Percentiles rank a stretch among this genome's conserved stretches.
Evolutionary conservation across 345 rosid species (phyloP).

Genomic region (Sisymbrium irio): DNA sequence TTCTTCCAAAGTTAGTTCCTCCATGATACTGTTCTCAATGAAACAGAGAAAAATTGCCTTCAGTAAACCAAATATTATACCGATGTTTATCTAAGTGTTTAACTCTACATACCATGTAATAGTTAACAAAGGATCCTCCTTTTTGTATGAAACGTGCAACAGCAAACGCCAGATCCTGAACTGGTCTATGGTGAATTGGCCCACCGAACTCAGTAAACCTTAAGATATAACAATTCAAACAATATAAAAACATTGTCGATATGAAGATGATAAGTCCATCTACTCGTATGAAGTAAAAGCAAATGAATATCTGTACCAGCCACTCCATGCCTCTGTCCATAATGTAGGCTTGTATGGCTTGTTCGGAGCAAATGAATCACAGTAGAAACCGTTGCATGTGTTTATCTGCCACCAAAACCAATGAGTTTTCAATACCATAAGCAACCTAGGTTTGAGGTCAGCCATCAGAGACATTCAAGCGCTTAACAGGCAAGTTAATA

Average conservation of each 20-base stretch:
- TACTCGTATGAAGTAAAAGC: neutral
- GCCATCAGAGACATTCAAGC: neutral
- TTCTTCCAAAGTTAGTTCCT: constrained; percentile 97
- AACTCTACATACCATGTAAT: constrained; percentile 73
- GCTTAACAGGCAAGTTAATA: neutral
- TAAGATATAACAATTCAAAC: constrained; percentile 15
- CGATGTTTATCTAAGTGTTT: neutral
- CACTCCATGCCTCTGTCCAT: constrained; percentile 99
- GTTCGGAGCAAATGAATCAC: constrained; percentile 93
- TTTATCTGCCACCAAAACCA: constrained; percentile 62
- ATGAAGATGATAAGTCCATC: constrained; percentile 19
- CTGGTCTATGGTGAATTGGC: constrained; percentile 89
- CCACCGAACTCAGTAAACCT: constrained; percentile 99
- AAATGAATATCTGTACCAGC: constrained; percentile 59
- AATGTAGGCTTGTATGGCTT: constrained; percentile 91
- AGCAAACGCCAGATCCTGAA: constrained; percentile 93
- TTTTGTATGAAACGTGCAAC: constrained; percentile 94
- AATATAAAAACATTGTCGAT: neutral
- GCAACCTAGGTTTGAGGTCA: neutral
- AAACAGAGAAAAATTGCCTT: constrained; percentile 1
- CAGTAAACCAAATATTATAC: neutral
- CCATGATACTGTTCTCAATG: constrained; percentile 80
- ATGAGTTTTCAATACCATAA: constrained; percentile 1
- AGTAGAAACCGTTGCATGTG: constrained; percentile 99
- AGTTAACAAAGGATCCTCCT: constrained; percentile 95